Evolutionary conservation across 306 rosid genomes (phyloP).

Genomic region (Leucaena leucocephala): DNA sequence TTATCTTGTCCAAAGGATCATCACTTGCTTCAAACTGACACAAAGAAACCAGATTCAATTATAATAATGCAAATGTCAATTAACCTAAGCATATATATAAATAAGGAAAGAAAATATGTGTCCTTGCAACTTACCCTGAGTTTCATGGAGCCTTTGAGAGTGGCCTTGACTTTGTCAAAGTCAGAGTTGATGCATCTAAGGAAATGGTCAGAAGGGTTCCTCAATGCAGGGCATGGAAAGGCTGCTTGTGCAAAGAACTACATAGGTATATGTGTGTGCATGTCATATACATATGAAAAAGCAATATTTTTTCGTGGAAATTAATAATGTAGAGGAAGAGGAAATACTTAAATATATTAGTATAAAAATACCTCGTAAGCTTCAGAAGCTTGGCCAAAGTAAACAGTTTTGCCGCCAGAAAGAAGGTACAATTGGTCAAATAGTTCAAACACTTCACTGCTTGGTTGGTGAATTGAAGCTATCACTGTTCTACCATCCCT

Average conservation of each 20-base stretch:
- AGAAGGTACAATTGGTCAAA: constrained; percentile 91
- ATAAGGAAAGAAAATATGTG: no score
- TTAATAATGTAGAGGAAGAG: no score
- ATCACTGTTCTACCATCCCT: constrained; percentile 93
- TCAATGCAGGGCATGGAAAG: constrained; percentile 96
- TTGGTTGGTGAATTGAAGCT: constrained; percentile 97
- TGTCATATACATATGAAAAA: background rate
- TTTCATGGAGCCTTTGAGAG: constrained; percentile 92
- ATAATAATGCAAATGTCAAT: background rate
- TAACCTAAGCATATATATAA: background rate
- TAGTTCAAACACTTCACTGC: constrained; percentile 97
- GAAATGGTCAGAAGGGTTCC: constrained; percentile 98
- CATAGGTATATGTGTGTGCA: background rate
- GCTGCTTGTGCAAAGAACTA: constrained; percentile 98
- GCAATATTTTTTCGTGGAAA: background rate
- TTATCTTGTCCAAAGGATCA: constrained; percentile 84
- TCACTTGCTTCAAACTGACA: constrained; percentile 76
- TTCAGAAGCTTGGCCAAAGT: constrained; percentile 88
- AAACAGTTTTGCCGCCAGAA: constrained; percentile 93
- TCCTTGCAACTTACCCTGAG: constrained; percentile 54
- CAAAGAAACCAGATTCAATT: no score
- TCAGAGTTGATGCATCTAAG: constrained; percentile 93
- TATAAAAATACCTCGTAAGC: constrained; percentile 74
- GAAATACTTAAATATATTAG: no score
- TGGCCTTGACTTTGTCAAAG: constrained; percentile 90